Evolutionary conservation across 306 rosid species (phyloP).

Genomic region (Trichosanthes truncata): DNA sequence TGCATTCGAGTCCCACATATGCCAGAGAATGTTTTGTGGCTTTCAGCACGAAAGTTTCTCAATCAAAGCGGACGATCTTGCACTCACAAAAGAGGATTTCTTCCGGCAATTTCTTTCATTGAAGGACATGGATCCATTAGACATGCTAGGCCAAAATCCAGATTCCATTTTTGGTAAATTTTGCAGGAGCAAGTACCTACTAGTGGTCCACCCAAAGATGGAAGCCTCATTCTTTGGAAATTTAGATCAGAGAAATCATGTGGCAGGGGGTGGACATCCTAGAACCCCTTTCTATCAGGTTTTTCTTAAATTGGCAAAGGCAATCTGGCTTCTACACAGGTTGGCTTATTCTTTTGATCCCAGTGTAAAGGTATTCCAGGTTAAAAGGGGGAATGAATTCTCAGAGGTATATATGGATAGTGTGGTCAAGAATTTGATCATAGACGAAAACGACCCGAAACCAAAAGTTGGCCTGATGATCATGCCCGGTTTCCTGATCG

Average conservation of each 20-base stretch:
- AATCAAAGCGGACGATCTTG: slow-evolving; percentile 43
- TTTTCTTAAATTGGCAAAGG: slow-evolving; percentile 76
- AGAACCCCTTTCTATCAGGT: slow-evolving; percentile 97
- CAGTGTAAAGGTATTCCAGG: slow-evolving; percentile 77
- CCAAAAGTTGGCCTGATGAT: slow-evolving; percentile 92
- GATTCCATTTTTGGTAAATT: slow-evolving; percentile 86
- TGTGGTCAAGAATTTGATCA: slow-evolving; percentile 69
- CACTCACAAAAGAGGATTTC: slow-evolving; percentile 53
- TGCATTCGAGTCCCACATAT: slow-evolving; percentile 93
- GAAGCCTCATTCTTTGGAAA: slow-evolving; percentile 96
- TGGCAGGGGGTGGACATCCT: slow-evolving; percentile 91
- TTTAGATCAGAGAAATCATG: slow-evolving; percentile 76
- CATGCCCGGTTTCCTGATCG: slow-evolving; percentile 90
- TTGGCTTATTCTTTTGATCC: slow-evolving; percentile 81
- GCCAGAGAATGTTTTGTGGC: slow-evolving; percentile 91
- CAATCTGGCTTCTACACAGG: slow-evolving; percentile 92
- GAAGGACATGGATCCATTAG: slow-evolving; percentile 86
- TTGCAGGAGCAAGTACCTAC: slow-evolving; percentile 85
- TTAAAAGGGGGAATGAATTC: slow-evolving; percentile 81
- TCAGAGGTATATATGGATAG: slow-evolving; percentile 94
- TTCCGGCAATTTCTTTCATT: slow-evolving; percentile 78
- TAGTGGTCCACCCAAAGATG: slow-evolving; percentile 90
- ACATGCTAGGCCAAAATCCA: slow-evolving; percentile 87
- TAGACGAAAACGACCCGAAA: slow-evolving; percentile 57
- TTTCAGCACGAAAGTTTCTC: slow-evolving; percentile 83